Evolutionary conservation across 495 filamentous ascomycete species (phyloP).

Genomic region (Xylaria sp.): DNA sequence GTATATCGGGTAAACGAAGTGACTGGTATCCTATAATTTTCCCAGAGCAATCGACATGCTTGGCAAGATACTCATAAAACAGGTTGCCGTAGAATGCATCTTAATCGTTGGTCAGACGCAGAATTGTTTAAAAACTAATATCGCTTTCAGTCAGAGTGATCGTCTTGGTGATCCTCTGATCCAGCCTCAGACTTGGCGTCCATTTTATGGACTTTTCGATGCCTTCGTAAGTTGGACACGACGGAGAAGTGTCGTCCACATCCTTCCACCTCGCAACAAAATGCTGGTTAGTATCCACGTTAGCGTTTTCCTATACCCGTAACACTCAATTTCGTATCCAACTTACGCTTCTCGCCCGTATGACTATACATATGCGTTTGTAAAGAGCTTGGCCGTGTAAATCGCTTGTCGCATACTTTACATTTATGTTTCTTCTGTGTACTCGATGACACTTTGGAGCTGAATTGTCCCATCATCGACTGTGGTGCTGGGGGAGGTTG

Average conservation of each 20-base stretch:
- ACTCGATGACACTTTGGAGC: constrained; percentile 93
- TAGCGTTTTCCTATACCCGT: background rate
- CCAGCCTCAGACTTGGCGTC: constrained; percentile 65
- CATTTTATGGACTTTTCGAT: constrained; percentile 95
- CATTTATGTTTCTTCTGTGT: constrained; percentile 99
- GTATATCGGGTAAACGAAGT: constrained; percentile 16
- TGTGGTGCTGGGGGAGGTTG: constrained; percentile 82
- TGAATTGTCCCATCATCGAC: constrained; percentile 99
- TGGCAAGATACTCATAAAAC: constrained; percentile 33
- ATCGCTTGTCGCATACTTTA: constrained; percentile 99
- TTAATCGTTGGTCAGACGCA: constrained; percentile 35
- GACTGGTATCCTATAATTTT: constrained; percentile 25
- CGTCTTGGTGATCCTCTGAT: constrained; percentile 58
- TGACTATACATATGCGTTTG: constrained; percentile 99
- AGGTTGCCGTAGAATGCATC: constrained; percentile 35
- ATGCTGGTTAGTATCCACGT: constrained; percentile 63
- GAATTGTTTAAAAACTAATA: constrained; percentile 31
- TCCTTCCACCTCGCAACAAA: constrained; percentile 91
- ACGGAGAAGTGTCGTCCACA: constrained; percentile 98
- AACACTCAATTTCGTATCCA: background rate
- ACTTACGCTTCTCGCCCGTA: constrained; percentile 98
- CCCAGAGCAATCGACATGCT: constrained; percentile 31
- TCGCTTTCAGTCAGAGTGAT: constrained; percentile 52
- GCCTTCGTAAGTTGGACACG: constrained; percentile 92
- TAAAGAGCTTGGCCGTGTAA: constrained; percentile 93